Percentiles rank a stretch among this genome's conserved stretches.
Conservation (phyloP, 345 rosid genomes). For the Nephelium lappaceum region DNA sequence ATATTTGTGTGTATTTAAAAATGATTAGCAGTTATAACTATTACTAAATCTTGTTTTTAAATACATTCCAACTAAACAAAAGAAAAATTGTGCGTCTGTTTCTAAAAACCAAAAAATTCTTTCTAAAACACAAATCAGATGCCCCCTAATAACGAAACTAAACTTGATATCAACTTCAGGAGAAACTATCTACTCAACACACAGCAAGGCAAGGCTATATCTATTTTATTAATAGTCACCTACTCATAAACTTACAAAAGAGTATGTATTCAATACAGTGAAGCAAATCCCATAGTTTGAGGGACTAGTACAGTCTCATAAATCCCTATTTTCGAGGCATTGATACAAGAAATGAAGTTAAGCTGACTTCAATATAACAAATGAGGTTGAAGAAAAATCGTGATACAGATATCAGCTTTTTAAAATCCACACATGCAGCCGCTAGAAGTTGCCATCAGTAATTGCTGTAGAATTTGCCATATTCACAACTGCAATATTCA, state of each 20-base stretch:
- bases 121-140: too few species aligned
- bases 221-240: not conserved
- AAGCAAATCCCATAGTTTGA: not conserved
- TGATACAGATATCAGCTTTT: not conserved
- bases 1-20: too few species aligned
- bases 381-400: not conserved
- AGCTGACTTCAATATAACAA: not conserved
- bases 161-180: not conserved
- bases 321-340: not conserved
- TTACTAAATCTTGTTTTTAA: too few species aligned
- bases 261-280: not conserved
- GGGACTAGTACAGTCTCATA: too few species aligned
- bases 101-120: too few species aligned
- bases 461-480: not conserved
- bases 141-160: too few species aligned
- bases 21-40: too few species aligned
- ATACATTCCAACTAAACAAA: too few species aligned
- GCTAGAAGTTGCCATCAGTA: not conserved
- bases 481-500: conserved; percentile 15
- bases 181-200: not conserved
- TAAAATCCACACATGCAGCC: not conserved
- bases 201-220: not conserved
- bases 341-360: not conserved
- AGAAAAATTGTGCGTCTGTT: too few species aligned
- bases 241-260: too few species aligned